Evolutionary conservation across 2,329 filamentous ascomycete species (phyloP), one percentile per base, ranked within the genome.

Genomic region (Colletotrichum truncatum): DNA sequence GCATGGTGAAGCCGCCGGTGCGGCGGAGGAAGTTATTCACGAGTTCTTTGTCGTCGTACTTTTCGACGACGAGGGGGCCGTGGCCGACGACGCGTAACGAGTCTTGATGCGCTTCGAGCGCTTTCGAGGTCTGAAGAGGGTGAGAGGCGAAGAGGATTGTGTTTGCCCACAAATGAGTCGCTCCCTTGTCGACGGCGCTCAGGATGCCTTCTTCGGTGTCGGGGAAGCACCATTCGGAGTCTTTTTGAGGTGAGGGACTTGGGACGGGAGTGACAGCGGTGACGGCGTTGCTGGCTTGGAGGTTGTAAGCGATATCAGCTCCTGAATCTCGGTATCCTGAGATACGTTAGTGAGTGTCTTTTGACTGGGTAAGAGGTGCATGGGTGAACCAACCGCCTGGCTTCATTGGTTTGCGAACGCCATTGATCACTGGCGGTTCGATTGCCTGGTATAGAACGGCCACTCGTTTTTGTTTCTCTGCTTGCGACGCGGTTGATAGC

Each of bases 151-250:
- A 85, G 1, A 85, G 70, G 39, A 85, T 80, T 0, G 83, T 85
- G 66, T 85, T 85, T 1, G 82, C 81, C 82, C 82, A 85, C 3
- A 85, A 70, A 67, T 82, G 78, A 1, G 79, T 85, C 0, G 80
- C 78, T 0, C 81, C 80, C 36, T 71, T 70, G 3, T 75, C 54
- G 1, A 84, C 53, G 1, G 82, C 82, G 4, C 71, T 62, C 1
- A 78, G 45, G n/a, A 83, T 80, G 2, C 80, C 80, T 3, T 73
- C 72, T 61, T 81, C 78, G 7, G 77, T 80, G 63, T 83, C 81
- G 3, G 81, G 76, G 60, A 81, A 83, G 45, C 75, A 77, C 80
- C 80, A 83, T 4, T 75, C 75, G 32, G 70, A 53, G 4, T 80
- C 69, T 2, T 68, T 61, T 4, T 55, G 57, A 4, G 77, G 75